phyloP scores from a whole-genome alignment of 352 stramenopile genomes.

The Globisporangium acanthophoron region DNA sequence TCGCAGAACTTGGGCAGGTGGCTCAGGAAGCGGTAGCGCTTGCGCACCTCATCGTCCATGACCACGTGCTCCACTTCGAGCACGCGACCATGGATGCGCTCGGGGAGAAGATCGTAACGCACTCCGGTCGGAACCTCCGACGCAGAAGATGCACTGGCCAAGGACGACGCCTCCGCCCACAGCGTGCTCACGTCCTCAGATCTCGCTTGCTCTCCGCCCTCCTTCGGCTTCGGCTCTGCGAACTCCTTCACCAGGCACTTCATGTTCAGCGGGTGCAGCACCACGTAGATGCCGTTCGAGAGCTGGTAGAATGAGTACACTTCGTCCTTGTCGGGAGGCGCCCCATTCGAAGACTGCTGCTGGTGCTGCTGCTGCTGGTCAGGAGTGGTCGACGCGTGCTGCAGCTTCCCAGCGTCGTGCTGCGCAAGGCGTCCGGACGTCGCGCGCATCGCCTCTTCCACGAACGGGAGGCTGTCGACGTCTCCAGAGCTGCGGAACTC shows the following conservation, averaged over 20 bases:
- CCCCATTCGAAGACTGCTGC: background rate
- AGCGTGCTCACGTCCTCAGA: slow-evolving; percentile 19
- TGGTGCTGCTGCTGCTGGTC: background rate
- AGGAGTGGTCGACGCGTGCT: slow-evolving; percentile 12
- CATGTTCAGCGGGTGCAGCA: slow-evolving; percentile 88
- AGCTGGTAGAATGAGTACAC: slow-evolving; percentile 88
- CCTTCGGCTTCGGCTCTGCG: slow-evolving; percentile 22
- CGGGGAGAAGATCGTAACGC: slow-evolving; percentile 50
- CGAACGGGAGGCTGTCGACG: slow-evolving; percentile 67
- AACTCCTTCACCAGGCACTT: slow-evolving; percentile 83
- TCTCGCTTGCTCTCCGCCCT: slow-evolving; percentile 10
- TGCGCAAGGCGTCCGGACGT: slow-evolving; percentile 53
- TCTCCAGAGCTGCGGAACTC: slow-evolving; percentile 71
- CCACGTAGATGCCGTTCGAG: slow-evolving; percentile 78
- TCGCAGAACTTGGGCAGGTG: slow-evolving; percentile 84
- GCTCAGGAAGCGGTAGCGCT: slow-evolving; percentile 82
- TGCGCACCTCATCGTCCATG: slow-evolving; percentile 82
- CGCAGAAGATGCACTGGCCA: slow-evolving; percentile 3
- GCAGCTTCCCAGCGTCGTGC: slow-evolving; percentile 17
- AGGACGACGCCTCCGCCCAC: slow-evolving; percentile 24
- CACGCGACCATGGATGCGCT: slow-evolving; percentile 51
- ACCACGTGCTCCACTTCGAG: slow-evolving; percentile 84
- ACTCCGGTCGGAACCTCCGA: slow-evolving; percentile 12
- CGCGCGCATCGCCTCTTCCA: slow-evolving; percentile 72
- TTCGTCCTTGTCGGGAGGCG: background rate